Evolutionary conservation across 352 stramenopile species (phyloP), one percentile per base, ranked within the genome.

Genomic region (Phytophthora kernoviae): DNA sequence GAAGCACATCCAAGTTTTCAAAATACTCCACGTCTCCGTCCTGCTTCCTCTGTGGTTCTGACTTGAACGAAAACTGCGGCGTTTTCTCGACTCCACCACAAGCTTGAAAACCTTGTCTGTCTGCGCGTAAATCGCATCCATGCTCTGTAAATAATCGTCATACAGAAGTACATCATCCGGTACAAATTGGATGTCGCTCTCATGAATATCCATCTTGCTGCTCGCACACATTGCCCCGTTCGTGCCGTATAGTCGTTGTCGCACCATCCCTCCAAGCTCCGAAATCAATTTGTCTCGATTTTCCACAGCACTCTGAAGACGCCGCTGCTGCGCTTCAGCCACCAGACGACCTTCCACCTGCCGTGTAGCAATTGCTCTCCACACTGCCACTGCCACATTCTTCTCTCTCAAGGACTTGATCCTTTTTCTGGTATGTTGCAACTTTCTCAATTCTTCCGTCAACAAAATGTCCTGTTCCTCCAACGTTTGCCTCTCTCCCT

Each of bases 271-370:
- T 4, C 15, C 36, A n/a, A 69, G 30, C 26, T 73, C 58, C 34
- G 65, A 30, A 32, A 73, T 73, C 12, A 60, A 24, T 21, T 57
- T 53, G 8, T 43, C 44, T 52, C 65, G 59, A 33, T 24, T 57
- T 9, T 55, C 51, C 15, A 73, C 54, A 10, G 56, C 53, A 36
- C n/a, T 62, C 32, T 54, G 12, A 14, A 73, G 46, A 14, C 53
- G 10, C 6, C 14, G 44, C 14, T 70, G 62, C 26, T 70, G 54
- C 14, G 57, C 39, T 43, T 73, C 59, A 2, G 50, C 65, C 33
- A 70, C 65, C n/a, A 67, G n/a, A 12, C 54, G 39, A 0, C 65
- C 60, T 43, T 73, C 65, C 37, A 57, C 66, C 27, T 73, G 65
- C 9, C 60, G 33, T 2, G 56, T 51, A 6, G 65, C 60, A 18